Evolutionary conservation across 306 rosid species (phyloP).

Genomic region (Casuarina equisetifolia): DNA sequence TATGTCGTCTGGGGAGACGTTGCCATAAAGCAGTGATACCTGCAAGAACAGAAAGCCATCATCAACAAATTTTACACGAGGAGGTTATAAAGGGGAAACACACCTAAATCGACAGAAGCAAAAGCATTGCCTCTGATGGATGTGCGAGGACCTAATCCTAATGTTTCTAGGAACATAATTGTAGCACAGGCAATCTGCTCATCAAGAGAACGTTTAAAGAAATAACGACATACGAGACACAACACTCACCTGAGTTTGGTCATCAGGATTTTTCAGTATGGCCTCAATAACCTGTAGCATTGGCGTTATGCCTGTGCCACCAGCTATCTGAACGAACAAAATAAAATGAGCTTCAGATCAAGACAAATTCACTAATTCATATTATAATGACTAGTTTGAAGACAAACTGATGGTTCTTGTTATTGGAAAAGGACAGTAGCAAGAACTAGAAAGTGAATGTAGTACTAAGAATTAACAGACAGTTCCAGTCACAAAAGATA

Average conservation of each 20-base stretch:
- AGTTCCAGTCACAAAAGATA: background rate
- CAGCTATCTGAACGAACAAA: conserved; percentile 70
- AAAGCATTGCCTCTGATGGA: background rate
- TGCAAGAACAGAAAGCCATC: conserved; percentile 38
- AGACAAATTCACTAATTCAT: background rate
- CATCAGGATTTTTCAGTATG: conserved; percentile 86
- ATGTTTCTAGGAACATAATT: background rate
- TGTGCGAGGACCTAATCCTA: background rate
- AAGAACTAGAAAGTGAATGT: background rate
- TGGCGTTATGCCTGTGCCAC: conserved; percentile 97
- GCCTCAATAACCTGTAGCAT: conserved; percentile 99
- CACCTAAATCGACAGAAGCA: conserved; percentile 17
- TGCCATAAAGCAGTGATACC: conserved; percentile 85
- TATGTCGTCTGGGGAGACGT: conserved; percentile 92
- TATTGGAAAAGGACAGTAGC: background rate
- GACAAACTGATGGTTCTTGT: conserved; percentile 7
- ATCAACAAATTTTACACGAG: conserved; percentile 30
- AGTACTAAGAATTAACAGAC: conserved; percentile 5
- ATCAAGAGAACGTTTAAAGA: conserved; percentile 7
- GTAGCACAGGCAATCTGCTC: conserved; percentile 20
- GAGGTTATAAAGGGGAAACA: background rate
- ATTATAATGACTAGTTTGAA: background rate
- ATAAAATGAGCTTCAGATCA: conserved; percentile 22
- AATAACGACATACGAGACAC: conserved; percentile 22
- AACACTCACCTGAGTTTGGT: conserved; percentile 73